Evolutionary conservation across 257 asterid species (phyloP).

Genomic region (Solanum bulbocastanum): DNA sequence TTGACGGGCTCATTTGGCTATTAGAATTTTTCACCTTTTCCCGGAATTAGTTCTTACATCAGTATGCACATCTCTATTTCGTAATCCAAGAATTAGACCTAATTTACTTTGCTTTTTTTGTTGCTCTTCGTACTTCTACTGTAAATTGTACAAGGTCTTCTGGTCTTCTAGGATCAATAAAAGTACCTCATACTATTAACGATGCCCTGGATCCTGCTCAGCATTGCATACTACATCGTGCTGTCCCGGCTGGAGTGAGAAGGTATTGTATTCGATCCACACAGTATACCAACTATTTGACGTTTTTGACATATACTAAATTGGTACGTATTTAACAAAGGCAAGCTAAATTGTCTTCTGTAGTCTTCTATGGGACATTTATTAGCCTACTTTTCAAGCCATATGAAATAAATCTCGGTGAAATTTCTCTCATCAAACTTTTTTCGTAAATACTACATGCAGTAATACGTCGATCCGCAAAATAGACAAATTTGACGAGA

Average conservation of each 20-base stretch:
- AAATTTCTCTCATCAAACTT: neutral
- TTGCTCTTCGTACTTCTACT: neutral
- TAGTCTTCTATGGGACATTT: neutral
- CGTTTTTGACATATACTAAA: neutral
- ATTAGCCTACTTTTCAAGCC: neutral
- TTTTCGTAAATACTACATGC: neutral
- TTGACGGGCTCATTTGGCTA: neutral
- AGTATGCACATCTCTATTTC: neutral
- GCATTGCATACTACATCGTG: slow-evolving; percentile 74
- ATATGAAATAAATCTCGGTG: neutral
- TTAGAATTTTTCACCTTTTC: neutral
- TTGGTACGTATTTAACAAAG: neutral
- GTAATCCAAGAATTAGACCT: neutral
- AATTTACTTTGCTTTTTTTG: neutral
- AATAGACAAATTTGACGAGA: slow-evolving; percentile 36
- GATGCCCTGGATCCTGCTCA: slow-evolving; percentile 75
- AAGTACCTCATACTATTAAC: slow-evolving; percentile 57
- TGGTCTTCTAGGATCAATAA: slow-evolving; percentile 55
- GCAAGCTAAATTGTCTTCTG: neutral
- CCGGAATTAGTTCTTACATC: neutral
- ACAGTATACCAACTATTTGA: neutral
- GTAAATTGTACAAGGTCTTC: neutral
- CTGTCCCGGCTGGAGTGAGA: slow-evolving; percentile 68
- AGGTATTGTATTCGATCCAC: slow-evolving; percentile 30
- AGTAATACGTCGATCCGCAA: slow-evolving; percentile 69